Base-by-base conservation (phyloP, 2,329 filamentous ascomycete genomes). In the Dothideomycetidae sp. region DNA sequence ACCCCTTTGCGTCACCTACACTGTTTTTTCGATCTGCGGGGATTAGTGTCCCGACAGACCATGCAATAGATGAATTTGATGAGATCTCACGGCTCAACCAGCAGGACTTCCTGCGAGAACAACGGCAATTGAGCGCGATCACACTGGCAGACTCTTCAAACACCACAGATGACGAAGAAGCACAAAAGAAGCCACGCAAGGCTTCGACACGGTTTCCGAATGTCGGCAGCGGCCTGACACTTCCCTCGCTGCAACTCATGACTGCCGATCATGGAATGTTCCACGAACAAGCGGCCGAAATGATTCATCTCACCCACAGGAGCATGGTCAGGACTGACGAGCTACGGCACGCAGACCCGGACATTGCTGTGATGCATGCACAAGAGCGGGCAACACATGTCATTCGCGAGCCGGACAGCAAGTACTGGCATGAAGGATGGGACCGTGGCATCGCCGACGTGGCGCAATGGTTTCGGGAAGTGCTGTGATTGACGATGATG, bases 21-120 rank as follows among this genome's bases (percentile, higher is more conserved):
- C 57, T 66, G 30, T 67, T 67, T 51, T 67, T 70, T 42, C 63
- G 66, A 33, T 64, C 64, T 1, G 53, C 64, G 4, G 53, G 51
- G 9, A 37, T 50, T 11, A 44, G 50, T 11, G 42, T 54, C 1
- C 51, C 54, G 11, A 12, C 37, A 3, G 10, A 38, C n/a, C 39
- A 37, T 9, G 28, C 37, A 3, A 37, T 53, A 5, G 58, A 61
- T 40, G 52, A 56, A 7, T 48, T 55, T 41, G 48, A 47, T 3
- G 41, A 53, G 13, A 43, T 56, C 4, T 42, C 44, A n/a, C 30
- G 39, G 11, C 41, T 50, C 11, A 50, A 53, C 23, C 46, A 49
- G 5, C 43, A 55, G 29, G 50, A 55, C 10, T 51, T 50, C 23
- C 37, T 48, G 29, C 44, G 45, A 5, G 39, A 49, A 18, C 50